A percentile compares a stretch with the other conserved stretches of the same genome.
Evolutionary conservation across 352 stramenopile species (phyloP).

Genomic region (Globisporangium middletonii): DNA sequence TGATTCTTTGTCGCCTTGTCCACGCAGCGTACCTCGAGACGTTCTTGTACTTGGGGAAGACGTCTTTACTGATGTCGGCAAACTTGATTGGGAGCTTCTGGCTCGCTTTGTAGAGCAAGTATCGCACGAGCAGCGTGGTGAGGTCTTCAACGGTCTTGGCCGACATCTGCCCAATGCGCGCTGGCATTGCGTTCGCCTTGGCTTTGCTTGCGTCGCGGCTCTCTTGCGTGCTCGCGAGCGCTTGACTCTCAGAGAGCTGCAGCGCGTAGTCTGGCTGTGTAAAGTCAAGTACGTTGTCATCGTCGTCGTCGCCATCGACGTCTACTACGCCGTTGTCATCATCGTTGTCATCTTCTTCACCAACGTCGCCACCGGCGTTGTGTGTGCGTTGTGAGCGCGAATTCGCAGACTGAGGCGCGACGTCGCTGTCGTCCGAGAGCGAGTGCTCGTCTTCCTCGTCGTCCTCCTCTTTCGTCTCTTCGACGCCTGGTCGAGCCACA

Average conservation of each 20-base stretch:
- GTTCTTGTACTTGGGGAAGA: conserved; percentile 78
- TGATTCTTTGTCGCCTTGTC: too few relatives aligned
- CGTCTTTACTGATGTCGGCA: conserved; percentile 76
- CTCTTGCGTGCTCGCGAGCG: conserved; percentile 18
- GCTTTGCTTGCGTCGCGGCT: conserved; percentile 27
- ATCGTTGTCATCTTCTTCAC: neutral
- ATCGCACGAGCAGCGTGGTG: conserved; percentile 70
- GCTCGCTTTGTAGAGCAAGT: conserved; percentile 81
- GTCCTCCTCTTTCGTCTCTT: conserved; percentile 19
- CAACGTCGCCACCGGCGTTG: neutral
- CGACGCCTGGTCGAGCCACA: conserved; percentile 14
- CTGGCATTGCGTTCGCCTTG: conserved; percentile 27
- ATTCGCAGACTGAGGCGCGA: conserved; percentile 21
- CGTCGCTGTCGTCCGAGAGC: conserved; percentile 17
- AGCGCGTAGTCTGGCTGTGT: conserved; percentile 71
- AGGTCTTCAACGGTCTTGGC: conserved; percentile 68
- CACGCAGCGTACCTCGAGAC: conserved; percentile 39
- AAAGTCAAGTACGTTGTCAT: conserved; percentile 59
- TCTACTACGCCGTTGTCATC: conserved; percentile 1
- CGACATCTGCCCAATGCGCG: conserved; percentile 41
- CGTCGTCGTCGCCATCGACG: conserved; percentile 29
- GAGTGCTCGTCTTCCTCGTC: conserved; percentile 7
- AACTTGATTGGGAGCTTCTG: conserved; percentile 78
- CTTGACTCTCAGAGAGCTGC: conserved; percentile 41
- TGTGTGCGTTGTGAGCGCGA: conserved; percentile 21